Evolutionary conservation across 768 basidiomycete species (phyloP).

Genomic region (Tremella yokohamensis): DNA sequence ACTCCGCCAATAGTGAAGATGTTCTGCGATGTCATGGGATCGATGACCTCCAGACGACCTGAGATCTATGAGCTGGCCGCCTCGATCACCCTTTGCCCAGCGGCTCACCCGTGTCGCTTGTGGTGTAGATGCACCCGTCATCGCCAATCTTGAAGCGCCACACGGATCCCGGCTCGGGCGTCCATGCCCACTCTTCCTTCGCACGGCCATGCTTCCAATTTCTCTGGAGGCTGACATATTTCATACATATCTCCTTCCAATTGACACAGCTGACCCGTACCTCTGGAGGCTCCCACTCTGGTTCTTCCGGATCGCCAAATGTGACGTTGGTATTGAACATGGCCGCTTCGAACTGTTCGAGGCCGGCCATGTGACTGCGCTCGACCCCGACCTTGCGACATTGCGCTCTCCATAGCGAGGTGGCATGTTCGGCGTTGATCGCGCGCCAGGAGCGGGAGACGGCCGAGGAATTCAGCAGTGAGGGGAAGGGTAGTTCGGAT

Average conservation of each 20-base stretch:
- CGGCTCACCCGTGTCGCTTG: background rate
- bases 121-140: background rate
- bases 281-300: slow-evolving; percentile 7
- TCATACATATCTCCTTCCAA: slow-evolving; percentile 25
- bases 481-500: slow-evolving; percentile 13
- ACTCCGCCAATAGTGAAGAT: slow-evolving; percentile 22
- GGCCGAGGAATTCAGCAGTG: slow-evolving; percentile 10
- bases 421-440: slow-evolving; percentile 7
- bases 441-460: slow-evolving; percentile 23
- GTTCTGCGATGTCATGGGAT: slow-evolving; percentile 13
- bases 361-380: slow-evolving; percentile 4
- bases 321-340: background rate
- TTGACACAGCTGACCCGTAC: slow-evolving; percentile 11
- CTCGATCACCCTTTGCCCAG: no score
- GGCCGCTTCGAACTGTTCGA: slow-evolving; percentile 7
- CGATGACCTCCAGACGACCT: slow-evolving; percentile 30
- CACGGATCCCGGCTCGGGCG: background rate
- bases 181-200: slow-evolving; percentile 17
- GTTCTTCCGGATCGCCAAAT: slow-evolving; percentile 11
- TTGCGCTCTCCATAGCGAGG: slow-evolving; percentile 17
- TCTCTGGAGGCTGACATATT: slow-evolving; percentile 13
- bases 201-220: slow-evolving; percentile 31
- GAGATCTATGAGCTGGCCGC: background rate
- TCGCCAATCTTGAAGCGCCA: background rate
- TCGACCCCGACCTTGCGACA: slow-evolving; percentile 15